Percentiles rank a stretch among this genome's conserved stretches.
These are phyloP conservation scores for Pythium pyrilobum DNA, from an alignment of 352 stramenopile genomes.

Conservation along the genomic window DNA sequence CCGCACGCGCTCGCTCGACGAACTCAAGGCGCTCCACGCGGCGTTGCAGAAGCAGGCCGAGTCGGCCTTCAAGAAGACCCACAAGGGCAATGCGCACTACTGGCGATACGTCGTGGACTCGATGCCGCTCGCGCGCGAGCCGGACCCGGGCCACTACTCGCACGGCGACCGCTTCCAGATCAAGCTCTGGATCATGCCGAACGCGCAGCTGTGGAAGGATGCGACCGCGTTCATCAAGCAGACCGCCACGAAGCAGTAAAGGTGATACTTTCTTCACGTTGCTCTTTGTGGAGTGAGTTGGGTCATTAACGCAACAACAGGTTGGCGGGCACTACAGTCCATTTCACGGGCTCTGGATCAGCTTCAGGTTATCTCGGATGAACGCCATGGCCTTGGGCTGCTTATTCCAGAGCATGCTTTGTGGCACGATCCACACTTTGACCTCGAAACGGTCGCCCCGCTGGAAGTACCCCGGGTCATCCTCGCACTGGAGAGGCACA, in stretches of 20 bases:
- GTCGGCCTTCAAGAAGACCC: background rate
- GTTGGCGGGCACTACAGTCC: no score
- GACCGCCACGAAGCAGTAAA: slow-evolving; percentile 1
- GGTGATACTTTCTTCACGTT: no score
- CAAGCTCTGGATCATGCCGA: slow-evolving; percentile 9
- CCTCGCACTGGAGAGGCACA: no score
- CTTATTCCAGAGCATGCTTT: no score
- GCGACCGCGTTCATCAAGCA: slow-evolving; percentile 1
- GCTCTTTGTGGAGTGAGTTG: no score
- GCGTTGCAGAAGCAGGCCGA: background rate
- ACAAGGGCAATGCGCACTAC: background rate
- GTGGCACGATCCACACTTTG: no score
- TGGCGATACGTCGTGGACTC: slow-evolving; percentile 2
- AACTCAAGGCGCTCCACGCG: slow-evolving; percentile 4
- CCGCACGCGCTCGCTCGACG: background rate
- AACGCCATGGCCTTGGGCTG: no score
- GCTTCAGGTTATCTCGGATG: no score
- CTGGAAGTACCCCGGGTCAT: no score
- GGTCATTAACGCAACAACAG: no score
- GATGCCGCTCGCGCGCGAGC: background rate
- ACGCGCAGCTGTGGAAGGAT: slow-evolving; percentile 4
- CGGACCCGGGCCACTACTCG: slow-evolving; percentile 1
- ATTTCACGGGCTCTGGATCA: no score
- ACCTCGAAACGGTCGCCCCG: no score
- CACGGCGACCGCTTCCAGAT: slow-evolving; percentile 9